Conservation (phyloP, 352 stramenopile genomes). For the Globisporangium viniferum region DNA sequence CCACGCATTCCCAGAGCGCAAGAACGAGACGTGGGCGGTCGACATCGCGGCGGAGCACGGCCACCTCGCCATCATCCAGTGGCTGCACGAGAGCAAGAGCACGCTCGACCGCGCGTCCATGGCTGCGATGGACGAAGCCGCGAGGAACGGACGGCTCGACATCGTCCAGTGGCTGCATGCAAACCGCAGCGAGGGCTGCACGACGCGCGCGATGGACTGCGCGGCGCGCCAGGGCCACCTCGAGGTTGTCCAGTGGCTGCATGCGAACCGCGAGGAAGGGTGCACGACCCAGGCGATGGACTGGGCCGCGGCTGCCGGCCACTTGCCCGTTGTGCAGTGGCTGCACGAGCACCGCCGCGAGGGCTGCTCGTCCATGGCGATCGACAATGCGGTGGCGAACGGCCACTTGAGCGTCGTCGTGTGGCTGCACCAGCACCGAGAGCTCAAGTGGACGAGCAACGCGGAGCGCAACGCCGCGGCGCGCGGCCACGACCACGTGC, state of each 20-base stretch:
- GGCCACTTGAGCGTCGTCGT: slow-evolving; percentile 7
- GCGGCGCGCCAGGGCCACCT: slow-evolving; percentile 12
- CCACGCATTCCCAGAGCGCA: slow-evolving; percentile 5
- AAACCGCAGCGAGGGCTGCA: slow-evolving; percentile 9
- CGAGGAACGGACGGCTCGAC: slow-evolving; percentile 2
- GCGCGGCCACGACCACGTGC: slow-evolving; percentile 3
- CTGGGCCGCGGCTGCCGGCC: slow-evolving; percentile 52
- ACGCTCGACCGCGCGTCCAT: slow-evolving; percentile 2
- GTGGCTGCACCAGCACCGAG: slow-evolving; percentile 4
- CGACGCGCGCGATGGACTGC: slow-evolving; percentile 14
- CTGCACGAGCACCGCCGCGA: slow-evolving; percentile 49
- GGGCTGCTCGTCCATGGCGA: slow-evolving; percentile 25
- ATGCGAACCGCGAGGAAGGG: slow-evolving; percentile 49
- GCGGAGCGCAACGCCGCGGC: neutral
- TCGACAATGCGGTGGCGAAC: slow-evolving; percentile 3
- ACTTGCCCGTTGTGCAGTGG: slow-evolving; percentile 61
- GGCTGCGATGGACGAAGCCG: slow-evolving; percentile 11
- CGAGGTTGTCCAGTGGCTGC: slow-evolving; percentile 44
- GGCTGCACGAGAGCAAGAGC: slow-evolving; percentile 2
- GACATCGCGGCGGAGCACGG: slow-evolving; percentile 9
- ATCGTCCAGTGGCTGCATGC: slow-evolving; percentile 15
- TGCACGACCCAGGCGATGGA: slow-evolving; percentile 64
- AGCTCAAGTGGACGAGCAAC: slow-evolving; percentile 6
- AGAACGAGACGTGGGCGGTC: slow-evolving; percentile 12
- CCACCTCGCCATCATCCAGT: slow-evolving; percentile 11